These are phyloP conservation scores for Fragilariopsis cylindrus DNA, from an alignment of 108 stramenopile genomes.

Conservation along the genomic window DNA sequence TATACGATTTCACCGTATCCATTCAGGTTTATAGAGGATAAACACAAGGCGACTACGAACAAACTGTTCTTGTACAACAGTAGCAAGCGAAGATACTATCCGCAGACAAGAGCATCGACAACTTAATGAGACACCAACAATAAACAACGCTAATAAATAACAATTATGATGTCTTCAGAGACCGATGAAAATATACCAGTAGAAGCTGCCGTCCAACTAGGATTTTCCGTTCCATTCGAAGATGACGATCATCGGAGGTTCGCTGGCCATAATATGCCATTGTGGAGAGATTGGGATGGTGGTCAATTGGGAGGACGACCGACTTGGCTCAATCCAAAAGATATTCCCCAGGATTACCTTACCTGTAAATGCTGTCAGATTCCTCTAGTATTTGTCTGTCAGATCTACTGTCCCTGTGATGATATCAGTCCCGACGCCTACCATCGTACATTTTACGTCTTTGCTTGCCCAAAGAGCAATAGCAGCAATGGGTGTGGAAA, in stretches of 20 bases:
- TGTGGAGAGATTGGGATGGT: slow-evolving; percentile 83
- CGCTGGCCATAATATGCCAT: slow-evolving; percentile 50
- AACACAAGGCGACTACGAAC: too few relatives aligned
- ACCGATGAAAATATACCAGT: neutral
- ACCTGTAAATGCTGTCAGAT: slow-evolving; percentile 35
- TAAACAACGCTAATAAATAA: neutral
- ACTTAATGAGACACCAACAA: too few relatives aligned
- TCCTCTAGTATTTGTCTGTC: slow-evolving; percentile 59
- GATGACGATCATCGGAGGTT: slow-evolving; percentile 29
- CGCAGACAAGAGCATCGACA: too few relatives aligned
- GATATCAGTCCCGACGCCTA: slow-evolving; percentile 60
- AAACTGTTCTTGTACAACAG: too few relatives aligned
- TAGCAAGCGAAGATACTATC: too few relatives aligned
- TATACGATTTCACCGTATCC: too few relatives aligned
- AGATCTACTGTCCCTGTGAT: slow-evolving; percentile 80
- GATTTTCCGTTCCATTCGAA: slow-evolving; percentile 45
- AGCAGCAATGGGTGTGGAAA: slow-evolving; percentile 32
- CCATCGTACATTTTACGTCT: slow-evolving; percentile 84
- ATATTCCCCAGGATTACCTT: slow-evolving; percentile 41
- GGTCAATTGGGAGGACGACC: slow-evolving; percentile 77
- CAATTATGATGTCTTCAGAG: neutral
- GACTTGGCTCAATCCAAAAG: slow-evolving; percentile 78
- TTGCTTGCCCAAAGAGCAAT: slow-evolving; percentile 58
- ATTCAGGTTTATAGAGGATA: too few relatives aligned
- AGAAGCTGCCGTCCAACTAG: slow-evolving; percentile 39